Evolutionary conservation across 352 stramenopile genomes (phyloP).

Genomic region (Phytophthora vignae): DNA sequence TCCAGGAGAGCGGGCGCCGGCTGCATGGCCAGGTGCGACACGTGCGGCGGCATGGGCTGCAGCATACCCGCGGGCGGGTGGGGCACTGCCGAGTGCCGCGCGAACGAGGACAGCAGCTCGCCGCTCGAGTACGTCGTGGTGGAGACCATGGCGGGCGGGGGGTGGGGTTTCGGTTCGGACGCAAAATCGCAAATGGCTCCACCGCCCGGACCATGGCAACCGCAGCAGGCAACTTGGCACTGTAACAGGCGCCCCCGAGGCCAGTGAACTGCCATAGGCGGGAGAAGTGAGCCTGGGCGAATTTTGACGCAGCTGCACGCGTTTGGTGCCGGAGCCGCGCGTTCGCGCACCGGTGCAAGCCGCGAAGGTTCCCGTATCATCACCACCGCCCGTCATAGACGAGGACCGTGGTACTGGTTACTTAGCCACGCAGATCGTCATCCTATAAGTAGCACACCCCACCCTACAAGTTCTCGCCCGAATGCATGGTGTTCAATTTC

Average conservation of each 20-base stretch:
- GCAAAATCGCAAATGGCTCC: slow-evolving; percentile 46
- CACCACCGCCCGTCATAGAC: too few species aligned
- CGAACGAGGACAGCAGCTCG: slow-evolving; percentile 42
- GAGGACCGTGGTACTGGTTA: too few species aligned
- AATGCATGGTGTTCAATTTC: too few species aligned
- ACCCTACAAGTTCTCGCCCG: too few species aligned
- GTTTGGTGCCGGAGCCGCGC: slow-evolving; percentile 11
- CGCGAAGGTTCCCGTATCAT: not conserved
- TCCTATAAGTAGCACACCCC: too few species aligned
- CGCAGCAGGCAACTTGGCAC: not conserved
- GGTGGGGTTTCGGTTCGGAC: slow-evolving; percentile 12
- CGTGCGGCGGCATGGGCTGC: slow-evolving; percentile 28
- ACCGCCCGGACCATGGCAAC: not conserved
- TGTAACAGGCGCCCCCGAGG: not conserved
- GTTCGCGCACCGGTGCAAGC: slow-evolving; percentile 31
- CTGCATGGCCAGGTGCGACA: slow-evolving; percentile 27
- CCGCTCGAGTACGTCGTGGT: slow-evolving; percentile 40
- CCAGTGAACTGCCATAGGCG: slow-evolving; percentile 6
- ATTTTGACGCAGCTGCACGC: slow-evolving; percentile 24
- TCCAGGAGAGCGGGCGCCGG: slow-evolving; percentile 10
- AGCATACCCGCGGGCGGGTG: slow-evolving; percentile 10
- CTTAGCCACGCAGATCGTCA: too few species aligned
- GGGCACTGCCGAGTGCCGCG: slow-evolving; percentile 14
- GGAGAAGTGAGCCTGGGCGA: slow-evolving; percentile 13
- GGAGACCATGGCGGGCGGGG: slow-evolving; percentile 31